phyloP scores from a whole-genome alignment of 2,329 filamentous ascomycete species.

The Sphaerulina vaccinii region DNA sequence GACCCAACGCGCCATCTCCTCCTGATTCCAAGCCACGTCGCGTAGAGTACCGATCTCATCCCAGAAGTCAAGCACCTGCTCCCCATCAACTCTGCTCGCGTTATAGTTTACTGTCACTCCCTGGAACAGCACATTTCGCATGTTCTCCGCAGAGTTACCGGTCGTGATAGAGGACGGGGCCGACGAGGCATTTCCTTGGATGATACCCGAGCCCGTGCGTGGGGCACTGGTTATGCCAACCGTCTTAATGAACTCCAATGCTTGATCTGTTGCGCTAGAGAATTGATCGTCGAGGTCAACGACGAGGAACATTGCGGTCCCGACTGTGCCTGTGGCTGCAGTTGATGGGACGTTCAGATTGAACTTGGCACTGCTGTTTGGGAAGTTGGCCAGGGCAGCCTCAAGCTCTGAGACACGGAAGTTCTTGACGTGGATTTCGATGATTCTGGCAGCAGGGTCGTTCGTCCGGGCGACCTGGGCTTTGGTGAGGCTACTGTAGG shows the following conservation, averaged over 20 bases:
- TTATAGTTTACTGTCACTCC: too few relatives aligned
- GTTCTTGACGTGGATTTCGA: not conserved
- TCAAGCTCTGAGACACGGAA: not conserved
- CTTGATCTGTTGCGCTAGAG: not conserved
- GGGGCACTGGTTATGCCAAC: too few relatives aligned
- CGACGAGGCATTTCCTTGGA: too few relatives aligned
- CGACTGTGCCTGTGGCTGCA: too few relatives aligned
- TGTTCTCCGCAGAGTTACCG: too few relatives aligned
- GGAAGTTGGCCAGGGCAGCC: not conserved
- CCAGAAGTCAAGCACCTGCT: not conserved
- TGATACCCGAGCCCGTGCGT: too few relatives aligned
- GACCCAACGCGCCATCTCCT: not conserved
- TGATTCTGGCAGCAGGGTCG: not conserved
- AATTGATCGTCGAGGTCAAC: not conserved
- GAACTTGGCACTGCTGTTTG: not conserved
- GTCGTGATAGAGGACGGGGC: too few relatives aligned
- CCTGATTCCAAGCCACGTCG: not conserved
- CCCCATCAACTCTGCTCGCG: too few relatives aligned
- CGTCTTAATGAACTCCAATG: not conserved
- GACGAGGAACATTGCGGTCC: not conserved
- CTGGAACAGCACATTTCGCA: too few relatives aligned
- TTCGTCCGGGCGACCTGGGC: not conserved
- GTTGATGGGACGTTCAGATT: too few relatives aligned
- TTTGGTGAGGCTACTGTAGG: not conserved
- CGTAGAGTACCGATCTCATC: not conserved